Evolutionary conservation across 2,329 filamentous ascomycete species (phyloP).

Genomic region (Curvularia lunata): DNA sequence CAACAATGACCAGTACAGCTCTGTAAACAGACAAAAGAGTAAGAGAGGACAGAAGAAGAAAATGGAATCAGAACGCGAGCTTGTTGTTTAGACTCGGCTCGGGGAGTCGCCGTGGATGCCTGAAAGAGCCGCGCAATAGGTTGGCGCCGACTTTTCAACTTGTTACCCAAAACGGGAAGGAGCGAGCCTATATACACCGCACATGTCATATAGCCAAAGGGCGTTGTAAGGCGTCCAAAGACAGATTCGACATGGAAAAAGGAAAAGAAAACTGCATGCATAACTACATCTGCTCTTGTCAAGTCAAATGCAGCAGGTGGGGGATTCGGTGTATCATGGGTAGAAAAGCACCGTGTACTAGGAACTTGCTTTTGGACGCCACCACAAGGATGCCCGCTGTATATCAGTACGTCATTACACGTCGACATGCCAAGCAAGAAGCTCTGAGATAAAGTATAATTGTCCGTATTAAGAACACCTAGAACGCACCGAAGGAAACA

Average conservation of each 20-base stretch:
- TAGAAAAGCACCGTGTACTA: not conserved
- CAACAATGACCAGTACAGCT: not conserved
- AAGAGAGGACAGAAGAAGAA: not conserved
- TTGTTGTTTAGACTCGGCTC: not conserved
- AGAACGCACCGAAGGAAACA: constrained; percentile 28
- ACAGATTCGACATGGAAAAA: not conserved
- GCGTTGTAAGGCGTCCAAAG: not conserved
- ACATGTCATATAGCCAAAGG: constrained; percentile 7
- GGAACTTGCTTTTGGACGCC: constrained; percentile 1
- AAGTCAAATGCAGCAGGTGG: constrained; percentile 1
- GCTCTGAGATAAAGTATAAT: constrained; percentile 26
- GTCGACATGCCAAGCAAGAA: constrained; percentile 1
- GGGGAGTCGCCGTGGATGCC: constrained; percentile 9
- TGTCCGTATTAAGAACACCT: constrained; percentile 38
- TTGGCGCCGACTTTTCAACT: constrained; percentile 12
- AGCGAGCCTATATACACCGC: constrained; percentile 2
- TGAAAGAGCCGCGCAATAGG: constrained; percentile 15
- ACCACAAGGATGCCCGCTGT: not conserved
- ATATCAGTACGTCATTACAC: constrained; percentile 1
- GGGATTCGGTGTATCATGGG: not conserved
- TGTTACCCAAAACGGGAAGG: constrained; percentile 13
- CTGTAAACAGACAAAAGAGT: not conserved
- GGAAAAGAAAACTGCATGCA: not conserved
- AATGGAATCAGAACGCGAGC: not conserved
- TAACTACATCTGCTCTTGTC: not conserved